Base-by-base conservation (phyloP, 2,329 filamentous ascomycete genomes). In the Myriosclerotinia duriaeana region DNA sequence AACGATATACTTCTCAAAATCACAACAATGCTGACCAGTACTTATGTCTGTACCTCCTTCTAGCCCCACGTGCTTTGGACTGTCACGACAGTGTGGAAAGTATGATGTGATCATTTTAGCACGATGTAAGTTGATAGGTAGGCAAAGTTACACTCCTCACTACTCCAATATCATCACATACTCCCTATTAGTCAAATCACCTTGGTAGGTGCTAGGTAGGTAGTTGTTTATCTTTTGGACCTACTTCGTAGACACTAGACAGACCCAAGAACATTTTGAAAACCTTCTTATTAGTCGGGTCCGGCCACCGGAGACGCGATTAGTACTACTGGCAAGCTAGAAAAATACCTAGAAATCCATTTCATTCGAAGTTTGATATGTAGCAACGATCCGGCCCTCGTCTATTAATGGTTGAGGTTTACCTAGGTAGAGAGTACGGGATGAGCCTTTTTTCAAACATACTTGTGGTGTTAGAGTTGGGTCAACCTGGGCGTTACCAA, bases 261-360 rank as follows among this genome's bases (percentile, higher is more conserved):
- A 59, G 40, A 36, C 42, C 30, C 42, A 59, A 59, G 42, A 59
- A 12, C 42, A n/a, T 11, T 15, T 30, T 22, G 11, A 30, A 60
- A 60, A 38, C 42, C 12, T 50, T 38, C 56, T 50, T 30, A 50
- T 50, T 30, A 50, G 44, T 38, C 56, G 56, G 44, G 56, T 60
- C 56, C 56, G 56, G 30, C 44, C 30, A 50, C 30, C 20, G 42
- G 30, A 60, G 30, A 20, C 30, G 44, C 30, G 14, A 26, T 50
- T 38, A 50, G 56, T 36, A 59, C 42, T 7, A 22, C 26, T n/a
- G n/a, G n/a, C 20, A 59, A 26, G 26, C 2, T 36, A 22, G 30
- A 26, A 26, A 26, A 26, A 26, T 26, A n/a, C n/a, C n/a, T n/a
- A 26, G 26, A 26, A 12, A 46, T 20, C 7, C 15, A 46, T 8